Percentiles rank a stretch among this genome's conserved stretches.
These are phyloP conservation scores for Arachis hypogaea DNA, from an alignment of 306 rosid genomes.

Conservation along the genomic window DNA sequence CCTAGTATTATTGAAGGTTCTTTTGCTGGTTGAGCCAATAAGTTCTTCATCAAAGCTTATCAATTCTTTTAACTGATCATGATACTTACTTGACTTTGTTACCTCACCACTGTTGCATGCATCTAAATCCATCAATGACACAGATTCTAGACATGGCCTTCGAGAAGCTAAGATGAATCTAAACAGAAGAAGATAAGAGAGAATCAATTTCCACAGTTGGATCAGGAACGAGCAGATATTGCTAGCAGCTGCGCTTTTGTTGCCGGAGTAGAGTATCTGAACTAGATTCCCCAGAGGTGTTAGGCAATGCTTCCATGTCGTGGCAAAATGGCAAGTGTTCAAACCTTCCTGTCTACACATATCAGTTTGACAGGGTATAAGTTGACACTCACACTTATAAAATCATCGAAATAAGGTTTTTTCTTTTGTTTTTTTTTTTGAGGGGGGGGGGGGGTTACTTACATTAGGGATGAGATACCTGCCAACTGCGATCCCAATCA, in stretches of 20 bases:
- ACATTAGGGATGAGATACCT: constrained; percentile 52
- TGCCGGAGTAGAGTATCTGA: constrained; percentile 65
- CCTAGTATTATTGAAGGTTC: constrained; percentile 8
- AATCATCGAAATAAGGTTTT: not conserved
- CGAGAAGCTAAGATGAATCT: constrained; percentile 33
- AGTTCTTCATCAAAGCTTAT: constrained; percentile 43
- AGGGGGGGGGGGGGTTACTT: constrained; percentile 38
- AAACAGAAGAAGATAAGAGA: constrained; percentile 51
- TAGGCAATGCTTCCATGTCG: constrained; percentile 81
- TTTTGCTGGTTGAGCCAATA: not conserved
- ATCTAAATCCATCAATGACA: constrained; percentile 62
- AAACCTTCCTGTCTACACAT: constrained; percentile 65
- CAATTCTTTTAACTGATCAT: constrained; percentile 60
- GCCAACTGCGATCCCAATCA: constrained; percentile 46
- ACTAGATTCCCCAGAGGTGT: constrained; percentile 58
- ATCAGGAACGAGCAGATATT: constrained; percentile 27
- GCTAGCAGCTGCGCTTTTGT: constrained; percentile 72
- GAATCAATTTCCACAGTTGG: constrained; percentile 47
- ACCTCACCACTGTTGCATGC: constrained; percentile 45
- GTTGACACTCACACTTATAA: constrained; percentile 17
- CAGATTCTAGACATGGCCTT: constrained; percentile 43
- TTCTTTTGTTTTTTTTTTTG: no score
- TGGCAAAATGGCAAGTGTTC: constrained; percentile 37
- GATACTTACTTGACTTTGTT: constrained; percentile 53
- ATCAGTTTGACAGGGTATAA: constrained; percentile 40